Evolutionary conservation across 805 yeast genomes (phyloP).

Genomic region (Suhomyces sp.): DNA sequence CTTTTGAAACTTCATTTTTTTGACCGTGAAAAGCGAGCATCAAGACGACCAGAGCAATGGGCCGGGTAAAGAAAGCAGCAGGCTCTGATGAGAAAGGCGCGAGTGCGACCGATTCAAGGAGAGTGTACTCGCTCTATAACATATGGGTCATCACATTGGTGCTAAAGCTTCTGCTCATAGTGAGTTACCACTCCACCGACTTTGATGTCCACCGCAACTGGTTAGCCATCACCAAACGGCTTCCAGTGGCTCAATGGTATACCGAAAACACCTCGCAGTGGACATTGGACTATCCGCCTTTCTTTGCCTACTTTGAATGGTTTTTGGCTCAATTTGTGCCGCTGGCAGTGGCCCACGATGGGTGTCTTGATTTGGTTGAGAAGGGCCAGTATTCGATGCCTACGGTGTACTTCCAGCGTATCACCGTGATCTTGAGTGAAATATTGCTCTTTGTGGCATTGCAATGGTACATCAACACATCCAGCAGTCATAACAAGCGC

Average conservation of each 20-base stretch:
- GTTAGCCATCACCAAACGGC: conserved; percentile 80
- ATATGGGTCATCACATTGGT: conserved; percentile 36
- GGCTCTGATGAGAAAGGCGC: neutral
- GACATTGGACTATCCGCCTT: conserved; percentile 98
- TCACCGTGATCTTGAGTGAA: conserved; percentile 78
- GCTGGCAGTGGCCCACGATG: conserved; percentile 57
- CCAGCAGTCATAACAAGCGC: conserved; percentile 38
- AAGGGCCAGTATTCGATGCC: conserved; percentile 70
- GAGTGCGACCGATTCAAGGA: neutral
- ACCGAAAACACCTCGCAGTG: conserved; percentile 74
- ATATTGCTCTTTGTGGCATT: conserved; percentile 63
- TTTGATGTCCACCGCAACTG: conserved; percentile 97
- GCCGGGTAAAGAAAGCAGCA: neutral
- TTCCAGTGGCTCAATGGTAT: conserved; percentile 84
- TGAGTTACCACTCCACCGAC: conserved; percentile 90
- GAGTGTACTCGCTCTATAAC: conserved; percentile 26
- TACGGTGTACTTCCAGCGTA: conserved; percentile 79
- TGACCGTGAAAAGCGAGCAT: neutral
- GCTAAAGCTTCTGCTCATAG: conserved; percentile 30
- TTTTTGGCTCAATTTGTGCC: conserved; percentile 71
- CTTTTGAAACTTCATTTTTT: neutral
- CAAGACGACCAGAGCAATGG: neutral
- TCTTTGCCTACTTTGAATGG: conserved; percentile 96
- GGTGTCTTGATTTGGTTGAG: conserved; percentile 67
- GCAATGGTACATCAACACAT: conserved; percentile 63